These are phyloP conservation scores for Exidia glandulosa DNA, from an alignment of 768 basidiomycete genomes.

Conservation along the genomic window DNA sequence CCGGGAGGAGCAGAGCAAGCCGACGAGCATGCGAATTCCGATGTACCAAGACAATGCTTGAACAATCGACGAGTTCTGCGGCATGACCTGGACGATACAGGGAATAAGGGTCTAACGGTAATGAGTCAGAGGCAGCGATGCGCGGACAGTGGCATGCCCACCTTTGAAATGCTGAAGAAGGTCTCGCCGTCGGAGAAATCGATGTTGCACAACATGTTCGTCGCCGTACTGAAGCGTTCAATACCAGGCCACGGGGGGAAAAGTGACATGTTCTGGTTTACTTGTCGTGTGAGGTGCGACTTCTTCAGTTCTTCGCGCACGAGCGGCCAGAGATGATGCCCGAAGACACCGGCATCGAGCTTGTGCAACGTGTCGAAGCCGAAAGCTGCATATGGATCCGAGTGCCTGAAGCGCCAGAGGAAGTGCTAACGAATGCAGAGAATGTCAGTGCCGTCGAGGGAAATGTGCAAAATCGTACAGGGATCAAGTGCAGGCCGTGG, in stretches of 20 bases:
- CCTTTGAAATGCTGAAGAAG: conserved; percentile 21
- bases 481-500: conserved; percentile 14
- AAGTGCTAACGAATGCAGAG: conserved; percentile 14
- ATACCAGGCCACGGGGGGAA: conserved; percentile 20
- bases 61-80: no score
- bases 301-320: conserved; percentile 13
- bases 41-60: no score
- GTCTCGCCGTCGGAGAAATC: conserved; percentile 22
- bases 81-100: no score
- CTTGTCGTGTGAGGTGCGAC: conserved; percentile 6
- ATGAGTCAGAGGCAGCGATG: no score
- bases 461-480: conserved; percentile 6
- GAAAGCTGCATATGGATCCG: conserved; percentile 14
- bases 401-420: conserved; percentile 17
- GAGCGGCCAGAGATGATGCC: conserved; percentile 15
- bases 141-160: conserved; percentile 4
- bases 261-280: conserved; percentile 13
- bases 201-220: no score
- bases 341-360: conserved; percentile 17
- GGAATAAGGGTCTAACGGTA: no score
- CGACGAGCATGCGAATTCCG: no score
- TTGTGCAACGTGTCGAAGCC: conserved; percentile 22
- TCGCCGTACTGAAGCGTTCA: conserved; percentile 24
- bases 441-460: no score
- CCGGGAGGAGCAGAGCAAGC: no score